These are phyloP conservation scores for Tephrocybe sp. DNA, from an alignment of 768 basidiomycete genomes.

Conservation along the genomic window DNA sequence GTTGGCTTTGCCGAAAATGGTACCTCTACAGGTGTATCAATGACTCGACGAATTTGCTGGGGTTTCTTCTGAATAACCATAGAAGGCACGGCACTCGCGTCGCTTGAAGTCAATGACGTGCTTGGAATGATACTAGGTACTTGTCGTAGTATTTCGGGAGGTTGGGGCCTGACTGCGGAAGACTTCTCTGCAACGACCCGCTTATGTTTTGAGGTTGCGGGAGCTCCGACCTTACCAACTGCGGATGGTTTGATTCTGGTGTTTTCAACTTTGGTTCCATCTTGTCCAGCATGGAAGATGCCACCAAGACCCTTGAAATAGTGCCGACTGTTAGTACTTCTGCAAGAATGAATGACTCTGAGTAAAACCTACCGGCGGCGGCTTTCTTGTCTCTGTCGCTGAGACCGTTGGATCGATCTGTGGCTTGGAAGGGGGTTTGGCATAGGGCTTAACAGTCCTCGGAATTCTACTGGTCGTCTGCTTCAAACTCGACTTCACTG, in stretches of 20 bases:
- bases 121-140: slow-evolving; percentile 21
- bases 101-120: slow-evolving; percentile 2
- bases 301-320: background rate
- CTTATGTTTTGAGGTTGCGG: slow-evolving; percentile 38
- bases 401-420: slow-evolving; percentile 15
- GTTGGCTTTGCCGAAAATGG: background rate
- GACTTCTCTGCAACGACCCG: slow-evolving; percentile 31
- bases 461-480: slow-evolving; percentile 60
- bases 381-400: slow-evolving; percentile 17
- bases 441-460: slow-evolving; percentile 60
- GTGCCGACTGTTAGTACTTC: background rate
- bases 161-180: slow-evolving; percentile 24
- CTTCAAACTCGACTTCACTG: slow-evolving; percentile 44
- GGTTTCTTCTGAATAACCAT: slow-evolving; percentile 9
- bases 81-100: background rate
- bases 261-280: slow-evolving; percentile 1
- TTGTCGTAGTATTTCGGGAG: slow-evolving; percentile 26
- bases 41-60: slow-evolving; percentile 19
- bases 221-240: background rate
- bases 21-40: slow-evolving; percentile 10
- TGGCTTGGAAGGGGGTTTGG: slow-evolving; percentile 30
- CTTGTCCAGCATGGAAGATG: background rate
- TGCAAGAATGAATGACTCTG: too few species aligned
- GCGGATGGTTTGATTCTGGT: background rate
- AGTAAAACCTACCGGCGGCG: slow-evolving; percentile 4